A percentile compares a stretch with the other conserved stretches of the same genome.
Evolutionary conservation across 768 basidiomycete species (phyloP).

Genomic region (Serendipita sp.): DNA sequence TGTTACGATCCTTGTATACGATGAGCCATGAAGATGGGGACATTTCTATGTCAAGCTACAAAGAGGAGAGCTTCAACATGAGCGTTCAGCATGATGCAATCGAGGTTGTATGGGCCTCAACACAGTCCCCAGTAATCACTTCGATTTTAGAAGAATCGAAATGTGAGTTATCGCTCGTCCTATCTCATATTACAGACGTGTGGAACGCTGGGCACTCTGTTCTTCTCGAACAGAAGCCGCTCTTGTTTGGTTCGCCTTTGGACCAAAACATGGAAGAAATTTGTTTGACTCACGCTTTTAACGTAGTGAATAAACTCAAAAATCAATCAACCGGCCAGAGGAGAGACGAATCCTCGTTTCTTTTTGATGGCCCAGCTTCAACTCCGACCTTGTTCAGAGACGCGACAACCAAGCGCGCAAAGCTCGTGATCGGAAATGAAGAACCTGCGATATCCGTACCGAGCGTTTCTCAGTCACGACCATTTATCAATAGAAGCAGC

Average conservation of each 20-base stretch:
- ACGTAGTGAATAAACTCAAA: not conserved
- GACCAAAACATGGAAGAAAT: not conserved
- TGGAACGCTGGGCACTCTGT: not conserved
- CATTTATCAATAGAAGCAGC: not conserved
- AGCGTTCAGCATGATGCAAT: not conserved
- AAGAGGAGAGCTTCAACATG: constrained; percentile 1
- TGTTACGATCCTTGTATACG: not conserved
- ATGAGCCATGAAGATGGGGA: constrained; percentile 5
- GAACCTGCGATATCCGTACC: not conserved
- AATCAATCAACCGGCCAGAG: not conserved
- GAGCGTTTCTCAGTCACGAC: not conserved
- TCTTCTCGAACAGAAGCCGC: not conserved
- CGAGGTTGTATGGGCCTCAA: not conserved
- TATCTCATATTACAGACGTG: too few relatives aligned
- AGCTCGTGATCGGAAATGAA: not conserved
- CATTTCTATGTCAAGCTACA: not conserved
- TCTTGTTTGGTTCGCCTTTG: not conserved
- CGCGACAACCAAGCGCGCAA: not conserved
- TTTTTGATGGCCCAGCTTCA: not conserved
- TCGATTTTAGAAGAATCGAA: constrained; percentile 2
- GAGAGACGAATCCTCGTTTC: not conserved
- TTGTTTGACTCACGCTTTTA: too few relatives aligned
- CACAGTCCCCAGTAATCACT: not conserved
- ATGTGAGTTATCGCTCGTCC: not conserved
- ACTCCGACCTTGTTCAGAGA: not conserved